Evolutionary conservation across 2,329 filamentous ascomycete genomes (phyloP).

Genomic region (Scopulariopsis brevicaulis): DNA sequence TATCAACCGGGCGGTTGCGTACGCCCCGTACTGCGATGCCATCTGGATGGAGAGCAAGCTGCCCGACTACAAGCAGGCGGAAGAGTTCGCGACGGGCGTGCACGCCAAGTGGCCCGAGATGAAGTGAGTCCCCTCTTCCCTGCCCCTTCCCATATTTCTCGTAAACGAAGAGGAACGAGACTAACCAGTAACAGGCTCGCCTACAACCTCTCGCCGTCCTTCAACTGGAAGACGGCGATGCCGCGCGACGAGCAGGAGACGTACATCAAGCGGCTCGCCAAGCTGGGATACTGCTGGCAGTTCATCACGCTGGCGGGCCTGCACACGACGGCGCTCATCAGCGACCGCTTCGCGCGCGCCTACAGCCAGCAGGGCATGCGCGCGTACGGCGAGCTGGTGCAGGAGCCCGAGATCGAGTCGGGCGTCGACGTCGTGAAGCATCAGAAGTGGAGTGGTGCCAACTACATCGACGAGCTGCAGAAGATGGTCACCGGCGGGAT

Average conservation of each 20-base stretch:
- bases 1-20: constrained; percentile 81
- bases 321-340: constrained; percentile 89
- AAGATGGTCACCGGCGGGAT: constrained; percentile 97
- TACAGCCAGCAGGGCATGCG: constrained; percentile 82
- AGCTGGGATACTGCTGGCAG: constrained; percentile 96
- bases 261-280: constrained; percentile 81
- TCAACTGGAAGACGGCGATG: constrained; percentile 99
- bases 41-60: constrained; percentile 99
- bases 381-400: constrained; percentile 91
- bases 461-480: constrained; percentile 86
- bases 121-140: constrained; percentile 51
- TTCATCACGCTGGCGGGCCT: constrained; percentile 98
- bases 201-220: constrained; percentile 96
- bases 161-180: not conserved
- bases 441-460: constrained; percentile 97
- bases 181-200: constrained; percentile 52
- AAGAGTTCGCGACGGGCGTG: constrained; percentile 87
- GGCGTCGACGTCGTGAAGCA: constrained; percentile 94
- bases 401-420: constrained; percentile 91
- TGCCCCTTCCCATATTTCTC: not conserved
- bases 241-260: constrained; percentile 85
- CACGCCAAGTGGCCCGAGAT: constrained; percentile 93
- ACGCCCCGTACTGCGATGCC: constrained; percentile 85
- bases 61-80: constrained; percentile 81
- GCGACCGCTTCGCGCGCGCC: constrained; percentile 75